phyloP scores from a whole-genome alignment of 1,139 yeast species.

The Blastobotrys aristatus region DNA sequence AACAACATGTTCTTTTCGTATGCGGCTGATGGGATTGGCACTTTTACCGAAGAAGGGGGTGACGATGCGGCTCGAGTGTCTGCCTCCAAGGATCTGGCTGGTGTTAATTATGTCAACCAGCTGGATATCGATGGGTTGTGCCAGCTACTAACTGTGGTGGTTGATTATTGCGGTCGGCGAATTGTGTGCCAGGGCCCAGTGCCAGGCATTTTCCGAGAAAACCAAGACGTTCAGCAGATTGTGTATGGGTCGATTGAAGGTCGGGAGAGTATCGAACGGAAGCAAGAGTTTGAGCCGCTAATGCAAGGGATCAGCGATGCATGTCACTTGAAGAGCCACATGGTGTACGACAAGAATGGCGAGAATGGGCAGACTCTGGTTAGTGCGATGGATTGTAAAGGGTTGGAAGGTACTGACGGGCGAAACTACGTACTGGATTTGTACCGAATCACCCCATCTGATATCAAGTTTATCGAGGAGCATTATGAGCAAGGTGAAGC shows the following conservation, averaged over 20 bases:
- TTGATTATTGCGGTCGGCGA: constrained; percentile 86
- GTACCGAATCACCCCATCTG: constrained; percentile 79
- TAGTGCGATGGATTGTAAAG: constrained; percentile 78
- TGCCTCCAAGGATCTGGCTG: constrained; percentile 70
- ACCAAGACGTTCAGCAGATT: constrained; percentile 46
- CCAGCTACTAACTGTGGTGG: constrained; percentile 72
- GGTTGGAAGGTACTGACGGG: constrained; percentile 79
- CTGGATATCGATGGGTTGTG: constrained; percentile 61
- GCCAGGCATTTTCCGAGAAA: constrained; percentile 79
- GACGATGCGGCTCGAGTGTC: constrained; percentile 83
- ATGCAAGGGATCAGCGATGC: constrained; percentile 63
- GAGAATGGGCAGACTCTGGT: constrained; percentile 44
- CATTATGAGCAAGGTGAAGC: constrained; percentile 42
- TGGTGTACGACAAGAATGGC: constrained; percentile 44
- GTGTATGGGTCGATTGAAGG: constrained; percentile 74
- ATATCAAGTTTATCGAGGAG: constrained; percentile 64
- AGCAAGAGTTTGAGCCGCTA: constrained; percentile 48
- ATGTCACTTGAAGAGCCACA: constrained; percentile 72
- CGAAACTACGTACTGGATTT: constrained; percentile 81
- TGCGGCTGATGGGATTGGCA: constrained; percentile 69
- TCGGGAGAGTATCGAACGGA: constrained; percentile 43
- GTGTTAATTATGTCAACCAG: constrained; percentile 64
- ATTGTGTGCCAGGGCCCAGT: constrained; percentile 92
- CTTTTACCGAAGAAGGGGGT: constrained; percentile 65
- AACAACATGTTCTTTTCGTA: constrained; percentile 85